phyloP scores from a whole-genome alignment of 2,329 filamentous ascomycete species.

The Ilyonectria destructans region DNA sequence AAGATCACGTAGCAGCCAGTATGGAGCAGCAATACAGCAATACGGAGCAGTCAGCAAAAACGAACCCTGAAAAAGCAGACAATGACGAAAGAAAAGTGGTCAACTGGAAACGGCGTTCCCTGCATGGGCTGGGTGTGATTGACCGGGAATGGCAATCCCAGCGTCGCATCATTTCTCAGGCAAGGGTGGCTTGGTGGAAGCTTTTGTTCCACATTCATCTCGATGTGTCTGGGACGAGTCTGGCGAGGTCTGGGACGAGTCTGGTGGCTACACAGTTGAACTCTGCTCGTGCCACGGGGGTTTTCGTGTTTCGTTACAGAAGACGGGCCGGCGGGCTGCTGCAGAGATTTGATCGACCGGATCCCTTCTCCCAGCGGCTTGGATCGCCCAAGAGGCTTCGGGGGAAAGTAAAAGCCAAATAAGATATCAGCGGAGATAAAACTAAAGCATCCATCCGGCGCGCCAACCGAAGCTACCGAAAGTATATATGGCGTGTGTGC shows the following conservation, averaged over 20 bases:
- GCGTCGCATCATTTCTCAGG: neutral
- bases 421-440: too few relatives aligned
- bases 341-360: too few relatives aligned
- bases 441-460: neutral
- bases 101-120: neutral
- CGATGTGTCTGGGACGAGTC: too few relatives aligned
- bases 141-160: neutral
- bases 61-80: neutral
- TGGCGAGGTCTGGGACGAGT: too few relatives aligned
- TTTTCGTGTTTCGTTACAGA: too few relatives aligned
- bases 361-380: too few relatives aligned
- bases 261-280: too few relatives aligned
- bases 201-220: too few relatives aligned
- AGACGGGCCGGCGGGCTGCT: too few relatives aligned
- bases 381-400: too few relatives aligned
- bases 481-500: neutral
- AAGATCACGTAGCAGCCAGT: neutral
- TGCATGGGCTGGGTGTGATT: neutral
- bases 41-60: neutral
- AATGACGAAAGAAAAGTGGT: neutral
- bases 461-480: neutral
- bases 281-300: too few relatives aligned
- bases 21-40: neutral
- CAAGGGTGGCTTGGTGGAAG: neutral
- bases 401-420: too few relatives aligned